Conservation (phyloP, 352 stramenopile species). For the Pythium phragmiticola region DNA sequence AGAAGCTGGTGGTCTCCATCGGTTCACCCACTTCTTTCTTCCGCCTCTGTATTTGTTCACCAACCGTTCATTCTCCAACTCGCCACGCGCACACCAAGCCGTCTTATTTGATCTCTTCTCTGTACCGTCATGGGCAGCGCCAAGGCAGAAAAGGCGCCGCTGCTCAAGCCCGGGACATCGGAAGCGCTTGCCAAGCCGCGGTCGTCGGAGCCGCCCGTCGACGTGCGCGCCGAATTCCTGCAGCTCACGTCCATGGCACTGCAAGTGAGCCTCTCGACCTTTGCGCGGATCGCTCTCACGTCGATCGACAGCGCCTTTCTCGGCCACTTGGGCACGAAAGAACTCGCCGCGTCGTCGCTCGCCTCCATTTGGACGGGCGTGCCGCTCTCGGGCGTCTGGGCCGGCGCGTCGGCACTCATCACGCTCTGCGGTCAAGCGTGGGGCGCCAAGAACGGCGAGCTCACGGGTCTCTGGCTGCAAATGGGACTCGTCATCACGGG, state of each 20-base stretch:
- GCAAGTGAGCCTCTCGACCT: conserved; percentile 76
- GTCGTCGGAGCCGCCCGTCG: conserved; percentile 39
- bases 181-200: conserved; percentile 9
- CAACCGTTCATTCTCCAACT: conserved; percentile 4
- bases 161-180: conserved; percentile 14
- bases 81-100: not conserved
- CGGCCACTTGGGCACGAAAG: conserved; percentile 67
- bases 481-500: conserved; percentile 55
- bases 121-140: conserved; percentile 2
- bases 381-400: conserved; percentile 68
- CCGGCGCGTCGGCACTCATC: conserved; percentile 63
- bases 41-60: not conserved
- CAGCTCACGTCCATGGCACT: conserved; percentile 73
- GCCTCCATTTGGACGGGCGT: conserved; percentile 76
- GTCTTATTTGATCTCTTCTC: not conserved
- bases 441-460: conserved; percentile 62
- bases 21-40: not conserved
- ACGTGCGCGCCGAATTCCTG: conserved; percentile 59
- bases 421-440: conserved; percentile 78
- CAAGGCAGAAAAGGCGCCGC: conserved; percentile 21
- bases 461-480: conserved; percentile 73
- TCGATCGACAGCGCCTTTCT: conserved; percentile 81
- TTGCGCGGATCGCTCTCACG: conserved; percentile 72
- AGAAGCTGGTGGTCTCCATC: not conserved
- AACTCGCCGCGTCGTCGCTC: conserved; percentile 72